phyloP scores from a whole-genome alignment of 2,329 filamentous ascomycete species.

The Cryphonectria nitschkei region DNA sequence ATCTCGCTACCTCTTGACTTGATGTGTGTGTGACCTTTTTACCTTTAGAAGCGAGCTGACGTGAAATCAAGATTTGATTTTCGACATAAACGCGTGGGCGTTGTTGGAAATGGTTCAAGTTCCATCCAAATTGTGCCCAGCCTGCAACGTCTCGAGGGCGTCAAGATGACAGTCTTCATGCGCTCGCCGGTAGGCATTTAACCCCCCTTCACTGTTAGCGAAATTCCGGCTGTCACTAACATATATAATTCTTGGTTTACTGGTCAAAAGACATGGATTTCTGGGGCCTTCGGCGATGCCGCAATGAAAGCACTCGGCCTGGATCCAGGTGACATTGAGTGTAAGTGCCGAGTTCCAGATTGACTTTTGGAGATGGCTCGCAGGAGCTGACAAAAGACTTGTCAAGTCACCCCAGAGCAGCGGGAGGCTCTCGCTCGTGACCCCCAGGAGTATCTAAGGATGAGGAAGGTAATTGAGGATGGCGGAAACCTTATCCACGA shows the following conservation, averaged over 20 bases:
- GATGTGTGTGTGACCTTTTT: neutral
- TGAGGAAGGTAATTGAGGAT: slow-evolving; percentile 50
- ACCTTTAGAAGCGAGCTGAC: slow-evolving; percentile 5
- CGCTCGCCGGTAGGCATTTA: slow-evolving; percentile 39
- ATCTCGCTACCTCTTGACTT: neutral
- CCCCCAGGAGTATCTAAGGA: slow-evolving; percentile 42
- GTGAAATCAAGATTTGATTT: slow-evolving; percentile 49
- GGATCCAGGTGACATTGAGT: slow-evolving; percentile 42
- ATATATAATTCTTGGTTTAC: neutral
- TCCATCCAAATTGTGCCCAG: slow-evolving; percentile 56
- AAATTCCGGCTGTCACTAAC: neutral
- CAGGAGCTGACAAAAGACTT: slow-evolving; percentile 6
- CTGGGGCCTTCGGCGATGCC: slow-evolving; percentile 49
- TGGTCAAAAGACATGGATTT: slow-evolving; percentile 47
- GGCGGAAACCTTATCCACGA: slow-evolving; percentile 49
- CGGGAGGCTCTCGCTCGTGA: slow-evolving; percentile 42
- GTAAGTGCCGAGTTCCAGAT: slow-evolving; percentile 36
- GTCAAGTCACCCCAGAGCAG: slow-evolving; percentile 46
- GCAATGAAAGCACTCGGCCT: slow-evolving; percentile 48
- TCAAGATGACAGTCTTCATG: slow-evolving; percentile 50
- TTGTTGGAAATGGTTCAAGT: slow-evolving; percentile 58
- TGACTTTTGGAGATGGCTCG: no score
- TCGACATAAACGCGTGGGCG: slow-evolving; percentile 50
- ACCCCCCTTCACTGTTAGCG: neutral
- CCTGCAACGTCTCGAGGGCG: slow-evolving; percentile 49